phyloP scores from a whole-genome alignment of 2,329 filamentous ascomycete species.

The Fusarium floridanum region DNA sequence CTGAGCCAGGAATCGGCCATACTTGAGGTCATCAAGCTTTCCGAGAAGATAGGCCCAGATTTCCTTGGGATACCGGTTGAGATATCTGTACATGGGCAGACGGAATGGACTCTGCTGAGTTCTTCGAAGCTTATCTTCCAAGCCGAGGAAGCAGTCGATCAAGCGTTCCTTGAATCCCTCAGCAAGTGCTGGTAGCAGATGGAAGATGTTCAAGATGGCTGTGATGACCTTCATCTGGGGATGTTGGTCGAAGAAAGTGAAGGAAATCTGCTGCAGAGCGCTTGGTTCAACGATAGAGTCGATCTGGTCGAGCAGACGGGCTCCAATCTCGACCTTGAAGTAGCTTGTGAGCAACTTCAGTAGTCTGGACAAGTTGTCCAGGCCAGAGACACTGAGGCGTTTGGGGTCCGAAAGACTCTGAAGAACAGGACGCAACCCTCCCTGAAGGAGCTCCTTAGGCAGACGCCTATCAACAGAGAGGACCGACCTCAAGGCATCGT shows the following conservation, averaged over 20 bases:
- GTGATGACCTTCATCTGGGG: conserved; percentile 94
- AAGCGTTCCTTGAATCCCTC: conserved; percentile 91
- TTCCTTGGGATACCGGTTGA: conserved; percentile 93
- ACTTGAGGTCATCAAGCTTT: conserved; percentile 85
- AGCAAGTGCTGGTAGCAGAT: conserved; percentile 91
- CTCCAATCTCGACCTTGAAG: conserved; percentile 98
- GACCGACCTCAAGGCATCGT: conserved; percentile 88
- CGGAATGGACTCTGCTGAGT: conserved; percentile 95
- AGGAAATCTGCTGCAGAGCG: conserved; percentile 89
- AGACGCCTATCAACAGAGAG: conserved; percentile 90
- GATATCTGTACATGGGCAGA: conserved; percentile 88
- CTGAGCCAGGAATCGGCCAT: conserved; percentile 92
- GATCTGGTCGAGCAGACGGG: conserved; percentile 92
- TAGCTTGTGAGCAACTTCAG: conserved; percentile 95
- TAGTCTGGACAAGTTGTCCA: conserved; percentile 91
- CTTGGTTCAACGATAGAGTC: conserved; percentile 87
- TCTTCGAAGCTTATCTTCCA: conserved; percentile 86
- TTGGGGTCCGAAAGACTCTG: conserved; percentile 96
- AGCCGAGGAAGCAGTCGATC: conserved; percentile 88
- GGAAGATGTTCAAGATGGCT: conserved; percentile 96
- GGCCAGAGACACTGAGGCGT: conserved; percentile 85
- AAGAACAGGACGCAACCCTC: conserved; percentile 92
- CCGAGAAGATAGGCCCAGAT: conserved; percentile 84
- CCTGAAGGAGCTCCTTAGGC: conserved; percentile 94
- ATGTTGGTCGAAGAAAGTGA: conserved; percentile 94